phyloP scores from a whole-genome alignment of 257 asterid species.

The Anisodus tanguticus region DNA sequence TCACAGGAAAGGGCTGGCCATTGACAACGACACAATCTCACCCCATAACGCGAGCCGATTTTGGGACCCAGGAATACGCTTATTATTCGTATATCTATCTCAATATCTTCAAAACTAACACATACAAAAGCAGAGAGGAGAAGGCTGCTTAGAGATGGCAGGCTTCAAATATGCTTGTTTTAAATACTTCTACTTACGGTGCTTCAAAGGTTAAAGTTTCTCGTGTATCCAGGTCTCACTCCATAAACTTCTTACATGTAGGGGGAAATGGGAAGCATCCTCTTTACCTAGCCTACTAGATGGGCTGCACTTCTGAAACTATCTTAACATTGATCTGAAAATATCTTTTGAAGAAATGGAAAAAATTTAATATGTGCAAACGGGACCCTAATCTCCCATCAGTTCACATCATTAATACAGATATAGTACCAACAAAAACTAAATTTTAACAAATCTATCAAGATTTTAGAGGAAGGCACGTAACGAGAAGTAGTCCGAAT shows the following conservation, averaged over 20 bases:
- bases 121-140: not conserved
- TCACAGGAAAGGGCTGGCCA: not conserved
- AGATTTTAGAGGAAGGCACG: slow-evolving; percentile 20
- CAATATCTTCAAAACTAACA: not conserved
- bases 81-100: not conserved
- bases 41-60: not conserved
- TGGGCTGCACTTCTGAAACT: too few species aligned
- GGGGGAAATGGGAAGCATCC: too few species aligned
- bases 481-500: slow-evolving; percentile 30
- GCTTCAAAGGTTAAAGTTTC: too few species aligned
- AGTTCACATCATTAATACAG: not conserved
- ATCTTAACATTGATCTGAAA: not conserved
- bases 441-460: slow-evolving; percentile 23
- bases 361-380: not conserved
- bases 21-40: not conserved
- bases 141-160: not conserved
- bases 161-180: too few species aligned
- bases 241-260: too few species aligned
- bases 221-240: too few species aligned
- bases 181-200: too few species aligned
- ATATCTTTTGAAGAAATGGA: not conserved
- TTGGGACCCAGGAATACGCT: not conserved
- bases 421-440: slow-evolving; percentile 17
- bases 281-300: too few species aligned
- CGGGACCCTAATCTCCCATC: not conserved